Evolutionary conservation across 1,139 yeast genomes (phyloP).

Genomic region (Blastobotrys illinoisensis): DNA sequence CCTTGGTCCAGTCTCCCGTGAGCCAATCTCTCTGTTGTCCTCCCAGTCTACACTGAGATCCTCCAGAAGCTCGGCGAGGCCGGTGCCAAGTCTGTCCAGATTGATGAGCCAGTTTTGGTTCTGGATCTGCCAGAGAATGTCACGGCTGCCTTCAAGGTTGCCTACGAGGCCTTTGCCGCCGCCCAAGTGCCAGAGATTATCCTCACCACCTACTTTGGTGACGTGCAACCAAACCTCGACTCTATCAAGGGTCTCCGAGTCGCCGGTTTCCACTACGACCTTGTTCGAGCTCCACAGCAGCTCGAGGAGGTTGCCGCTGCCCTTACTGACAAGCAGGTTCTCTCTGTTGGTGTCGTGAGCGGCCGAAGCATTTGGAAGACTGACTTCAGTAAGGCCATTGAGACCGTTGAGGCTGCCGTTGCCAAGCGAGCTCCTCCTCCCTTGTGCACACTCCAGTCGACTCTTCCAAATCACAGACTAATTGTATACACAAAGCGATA

Average conservation of each 20-base stretch:
- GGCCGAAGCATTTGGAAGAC: slow-evolving; percentile 99
- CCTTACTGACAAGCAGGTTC: slow-evolving; percentile 61
- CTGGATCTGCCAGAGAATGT: slow-evolving; percentile 84
- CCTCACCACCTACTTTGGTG: slow-evolving; percentile 94
- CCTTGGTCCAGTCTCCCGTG: slow-evolving; percentile 94
- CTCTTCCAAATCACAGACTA: too few species aligned
- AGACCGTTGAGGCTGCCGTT: slow-evolving; percentile 73
- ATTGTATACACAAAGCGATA: too few species aligned
- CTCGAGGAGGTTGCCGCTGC: slow-evolving; percentile 72
- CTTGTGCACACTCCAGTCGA: slow-evolving; percentile 98
- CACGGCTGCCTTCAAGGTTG: slow-evolving; percentile 80
- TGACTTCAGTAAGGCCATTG: slow-evolving; percentile 82
- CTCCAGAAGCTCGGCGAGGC: slow-evolving; percentile 83
- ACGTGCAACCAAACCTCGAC: slow-evolving; percentile 90
- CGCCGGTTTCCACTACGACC: slow-evolving; percentile 94
- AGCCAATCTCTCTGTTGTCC: slow-evolving; percentile 82
- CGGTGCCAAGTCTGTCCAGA: slow-evolving; percentile 93
- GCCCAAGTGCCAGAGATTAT: slow-evolving; percentile 62
- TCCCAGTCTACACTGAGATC: slow-evolving; percentile 89
- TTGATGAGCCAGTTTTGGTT: slow-evolving; percentile 95
- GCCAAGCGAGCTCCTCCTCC: slow-evolving; percentile 90
- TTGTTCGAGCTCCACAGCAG: slow-evolving; percentile 95
- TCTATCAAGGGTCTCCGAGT: slow-evolving; percentile 90
- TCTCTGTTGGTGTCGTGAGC: slow-evolving; percentile 95
- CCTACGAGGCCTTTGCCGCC: slow-evolving; percentile 66